A percentile compares a stretch with the other conserved stretches of the same genome.
Evolutionary conservation across 2,329 filamentous ascomycete genomes (phyloP).

Genomic region (Zymoseptoria brevis): DNA sequence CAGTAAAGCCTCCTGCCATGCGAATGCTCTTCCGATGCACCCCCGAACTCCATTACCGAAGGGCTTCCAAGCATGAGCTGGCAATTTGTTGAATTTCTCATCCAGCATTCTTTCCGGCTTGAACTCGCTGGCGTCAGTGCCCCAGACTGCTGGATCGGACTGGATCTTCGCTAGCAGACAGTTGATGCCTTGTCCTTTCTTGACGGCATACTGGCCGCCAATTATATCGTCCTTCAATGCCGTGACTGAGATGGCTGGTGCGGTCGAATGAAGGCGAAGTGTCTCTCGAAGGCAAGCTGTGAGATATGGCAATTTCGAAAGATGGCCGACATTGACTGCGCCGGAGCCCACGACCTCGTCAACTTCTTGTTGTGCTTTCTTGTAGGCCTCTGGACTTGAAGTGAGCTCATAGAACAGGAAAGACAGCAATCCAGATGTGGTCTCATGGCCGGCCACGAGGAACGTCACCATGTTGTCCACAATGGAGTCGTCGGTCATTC

Average conservation of each 20-base stretch:
- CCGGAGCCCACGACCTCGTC: constrained; percentile 55
- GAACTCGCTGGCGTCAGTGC: constrained; percentile 57
- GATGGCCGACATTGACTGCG: constrained; percentile 52
- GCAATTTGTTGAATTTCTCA: constrained; percentile 50
- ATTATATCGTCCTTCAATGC: constrained; percentile 43
- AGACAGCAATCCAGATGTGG: constrained; percentile 58
- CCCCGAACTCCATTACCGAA: constrained; percentile 64
- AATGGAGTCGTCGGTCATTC: constrained; percentile 51
- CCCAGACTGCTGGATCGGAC: constrained; percentile 55
- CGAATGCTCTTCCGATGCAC: constrained; percentile 64
- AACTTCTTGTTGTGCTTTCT: constrained; percentile 59
- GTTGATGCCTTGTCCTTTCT: constrained; percentile 44
- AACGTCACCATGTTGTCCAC: constrained; percentile 62
- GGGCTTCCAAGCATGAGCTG: constrained; percentile 36
- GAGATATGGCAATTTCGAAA: constrained; percentile 59
- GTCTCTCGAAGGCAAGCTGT: constrained; percentile 60
- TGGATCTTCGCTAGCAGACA: constrained; percentile 49
- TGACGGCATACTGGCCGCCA: constrained; percentile 53
- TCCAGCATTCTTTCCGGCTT: constrained; percentile 65
- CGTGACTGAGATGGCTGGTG: constrained; percentile 49
- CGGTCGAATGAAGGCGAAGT: constrained; percentile 52
- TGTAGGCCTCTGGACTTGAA: constrained; percentile 53
- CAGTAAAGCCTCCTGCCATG: constrained; percentile 64
- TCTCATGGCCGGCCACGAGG: constrained; percentile 60
- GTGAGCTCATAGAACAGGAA: constrained; percentile 60